A percentile compares a stretch with the other conserved stretches of the same genome.
These are phyloP conservation scores for Cardiospermum halicacabum DNA, from an alignment of 345 rosid genomes.

Conservation along the genomic window DNA sequence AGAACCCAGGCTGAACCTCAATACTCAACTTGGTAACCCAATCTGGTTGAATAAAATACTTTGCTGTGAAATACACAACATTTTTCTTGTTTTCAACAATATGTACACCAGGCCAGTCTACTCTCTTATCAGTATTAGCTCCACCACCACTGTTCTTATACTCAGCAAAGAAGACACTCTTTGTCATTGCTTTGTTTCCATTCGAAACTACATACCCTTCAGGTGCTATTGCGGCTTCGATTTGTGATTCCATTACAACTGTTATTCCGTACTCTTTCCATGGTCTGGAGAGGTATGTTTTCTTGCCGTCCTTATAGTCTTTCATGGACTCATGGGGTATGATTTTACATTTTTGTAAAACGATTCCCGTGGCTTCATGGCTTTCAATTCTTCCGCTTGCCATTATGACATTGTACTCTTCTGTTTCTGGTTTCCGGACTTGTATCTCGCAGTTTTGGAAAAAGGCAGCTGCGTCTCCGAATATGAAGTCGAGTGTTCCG, in stretches of 20 bases:
- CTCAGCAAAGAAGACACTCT: conserved; percentile 68
- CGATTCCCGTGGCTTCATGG: conserved; percentile 66
- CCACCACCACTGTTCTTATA: conserved; percentile 62
- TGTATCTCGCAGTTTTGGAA: conserved; percentile 70
- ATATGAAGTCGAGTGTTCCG: conserved; percentile 82
- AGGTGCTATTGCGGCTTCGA: conserved; percentile 64
- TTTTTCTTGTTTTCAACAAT: conserved; percentile 31
- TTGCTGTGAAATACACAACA: conserved; percentile 55
- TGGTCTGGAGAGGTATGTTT: conserved; percentile 77
- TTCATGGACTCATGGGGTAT: conserved; percentile 39
- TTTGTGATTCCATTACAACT: conserved; percentile 62
- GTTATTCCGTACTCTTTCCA: conserved; percentile 69
- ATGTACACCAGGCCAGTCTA: conserved; percentile 72
- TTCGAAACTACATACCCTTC: conserved; percentile 69
- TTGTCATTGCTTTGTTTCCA: conserved; percentile 42
- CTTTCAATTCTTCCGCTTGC: conserved; percentile 62
- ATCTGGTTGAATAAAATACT: conserved; percentile 50
- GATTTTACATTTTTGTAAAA: conserved; percentile 63
- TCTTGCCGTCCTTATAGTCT: conserved; percentile 30
- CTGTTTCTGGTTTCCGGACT: conserved; percentile 48
- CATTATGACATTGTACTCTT: conserved; percentile 57
- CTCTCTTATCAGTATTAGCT: conserved; percentile 39
- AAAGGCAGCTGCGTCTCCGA: conserved; percentile 76
- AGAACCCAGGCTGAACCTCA: conserved; percentile 44
- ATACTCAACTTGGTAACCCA: conserved; percentile 40